Conservation (phyloP, 495 filamentous ascomycete genomes). For the Hyaloscypha bicolor region DNA sequence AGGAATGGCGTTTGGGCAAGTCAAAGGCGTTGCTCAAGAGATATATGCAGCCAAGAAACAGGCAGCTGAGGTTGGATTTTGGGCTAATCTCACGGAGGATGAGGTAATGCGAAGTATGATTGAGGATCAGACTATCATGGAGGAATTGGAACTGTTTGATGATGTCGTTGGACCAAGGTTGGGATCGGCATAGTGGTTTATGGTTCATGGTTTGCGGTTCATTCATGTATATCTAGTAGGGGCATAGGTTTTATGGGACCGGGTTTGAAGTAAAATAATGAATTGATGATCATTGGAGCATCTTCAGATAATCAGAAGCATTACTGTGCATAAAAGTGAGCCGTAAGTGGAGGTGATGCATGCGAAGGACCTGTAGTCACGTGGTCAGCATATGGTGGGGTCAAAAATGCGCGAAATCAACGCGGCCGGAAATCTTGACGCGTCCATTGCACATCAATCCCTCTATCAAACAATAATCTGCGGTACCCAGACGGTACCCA, state of each 20-base stretch:
- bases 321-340: too few relatives aligned
- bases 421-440: not conserved
- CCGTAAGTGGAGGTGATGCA: not conserved
- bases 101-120: slow-evolving; percentile 56
- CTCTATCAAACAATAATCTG: not conserved
- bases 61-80: slow-evolving; percentile 53
- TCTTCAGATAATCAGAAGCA: not conserved
- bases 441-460: not conserved
- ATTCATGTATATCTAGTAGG: not conserved
- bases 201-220: not conserved
- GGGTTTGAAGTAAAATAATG: not conserved
- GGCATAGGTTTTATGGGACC: not conserved
- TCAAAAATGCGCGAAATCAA: not conserved
- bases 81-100: slow-evolving; percentile 54
- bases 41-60: slow-evolving; percentile 58
- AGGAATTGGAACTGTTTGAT: slow-evolving; percentile 41
- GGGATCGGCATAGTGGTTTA: not conserved
- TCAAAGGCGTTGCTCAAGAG: slow-evolving; percentile 69
- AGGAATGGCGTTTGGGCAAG: slow-evolving; percentile 69
- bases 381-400: not conserved
- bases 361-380: not conserved
- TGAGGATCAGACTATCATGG: slow-evolving; percentile 56
- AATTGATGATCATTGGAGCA: not conserved
- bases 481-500: not conserved
- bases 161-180: not conserved